Conservation (phyloP, 176 grass and related monocot species). For the Panicum miliaceum region DNA sequence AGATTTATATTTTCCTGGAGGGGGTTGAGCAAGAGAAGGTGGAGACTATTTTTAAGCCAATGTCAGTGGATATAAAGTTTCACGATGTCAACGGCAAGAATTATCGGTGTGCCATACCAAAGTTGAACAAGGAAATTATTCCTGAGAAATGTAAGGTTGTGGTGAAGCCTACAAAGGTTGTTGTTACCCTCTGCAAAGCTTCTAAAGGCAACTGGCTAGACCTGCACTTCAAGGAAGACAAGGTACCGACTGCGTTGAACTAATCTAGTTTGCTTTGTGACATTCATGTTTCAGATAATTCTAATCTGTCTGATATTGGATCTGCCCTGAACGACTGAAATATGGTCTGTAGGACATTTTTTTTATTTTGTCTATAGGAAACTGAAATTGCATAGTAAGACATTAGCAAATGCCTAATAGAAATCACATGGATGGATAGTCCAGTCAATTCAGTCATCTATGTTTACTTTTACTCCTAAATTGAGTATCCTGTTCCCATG, state of each 20-base stretch:
- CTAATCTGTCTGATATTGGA: background rate
- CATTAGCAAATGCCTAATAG: background rate
- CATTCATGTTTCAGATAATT: background rate
- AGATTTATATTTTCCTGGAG: slow-evolving; percentile 82
- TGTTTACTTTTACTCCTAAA: background rate
- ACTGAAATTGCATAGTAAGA: background rate
- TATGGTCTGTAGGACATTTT: background rate
- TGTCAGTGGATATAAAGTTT: slow-evolving; percentile 78
- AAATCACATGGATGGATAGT: background rate
- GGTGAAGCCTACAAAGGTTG: slow-evolving; percentile 80
- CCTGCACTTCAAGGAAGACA: slow-evolving; percentile 82
- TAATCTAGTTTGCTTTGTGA: background rate
- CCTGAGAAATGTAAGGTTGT: slow-evolving; percentile 82
- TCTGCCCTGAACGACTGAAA: background rate
- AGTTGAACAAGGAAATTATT: slow-evolving; percentile 87
- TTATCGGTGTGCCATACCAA: slow-evolving; percentile 78
- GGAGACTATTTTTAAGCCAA: slow-evolving; percentile 63
- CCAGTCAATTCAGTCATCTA: background rate
- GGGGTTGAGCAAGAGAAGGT: slow-evolving; percentile 71
- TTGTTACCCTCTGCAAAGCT: slow-evolving; percentile 72
- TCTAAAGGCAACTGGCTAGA: slow-evolving; percentile 88
- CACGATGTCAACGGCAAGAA: slow-evolving; percentile 88
- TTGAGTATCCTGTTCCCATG: background rate
- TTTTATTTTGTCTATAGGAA: background rate
- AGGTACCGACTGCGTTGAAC: slow-evolving; percentile 48